Evolutionary conservation across 1,284 basidiomycete species (phyloP).

Genomic region (Ganoderma meredithae): DNA sequence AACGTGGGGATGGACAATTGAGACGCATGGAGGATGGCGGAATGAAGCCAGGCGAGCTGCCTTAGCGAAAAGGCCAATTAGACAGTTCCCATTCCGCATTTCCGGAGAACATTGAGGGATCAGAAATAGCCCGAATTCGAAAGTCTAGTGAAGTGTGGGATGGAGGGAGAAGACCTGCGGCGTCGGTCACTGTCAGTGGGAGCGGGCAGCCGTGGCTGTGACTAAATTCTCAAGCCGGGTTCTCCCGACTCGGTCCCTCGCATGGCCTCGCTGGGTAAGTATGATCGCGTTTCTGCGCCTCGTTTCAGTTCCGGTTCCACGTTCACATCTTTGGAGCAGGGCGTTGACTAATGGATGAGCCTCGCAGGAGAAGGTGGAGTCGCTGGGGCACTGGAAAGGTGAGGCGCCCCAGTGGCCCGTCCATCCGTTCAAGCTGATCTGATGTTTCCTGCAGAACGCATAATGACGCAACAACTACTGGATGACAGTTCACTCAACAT

Average conservation of each 20-base stretch:
- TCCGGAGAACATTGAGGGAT: not conserved
- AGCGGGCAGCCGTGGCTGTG: not conserved
- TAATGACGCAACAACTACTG: no score
- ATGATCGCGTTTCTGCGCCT: not conserved
- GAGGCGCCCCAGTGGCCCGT: no score
- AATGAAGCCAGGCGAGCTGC: not conserved
- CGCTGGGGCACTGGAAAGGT: no score
- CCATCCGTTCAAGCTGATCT: no score
- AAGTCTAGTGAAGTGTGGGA: not conserved
- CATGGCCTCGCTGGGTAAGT: no score
- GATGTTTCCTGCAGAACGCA: no score
- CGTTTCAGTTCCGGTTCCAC: no score
- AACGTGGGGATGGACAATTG: not conserved
- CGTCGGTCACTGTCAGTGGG: no score
- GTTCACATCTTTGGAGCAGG: no score
- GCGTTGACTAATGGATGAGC: no score
- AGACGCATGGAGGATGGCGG: not conserved
- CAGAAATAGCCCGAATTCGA: not conserved
- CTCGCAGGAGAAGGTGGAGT: no score
- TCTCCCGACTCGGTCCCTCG: not conserved
- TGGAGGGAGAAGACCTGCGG: not conserved
- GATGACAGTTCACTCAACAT: no score
- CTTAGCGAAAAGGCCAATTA: not conserved
- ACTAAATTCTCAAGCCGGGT: not conserved
- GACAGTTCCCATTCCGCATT: not conserved